phyloP scores from a whole-genome alignment of 805 yeast genomes.

The Candida succiphila region DNA sequence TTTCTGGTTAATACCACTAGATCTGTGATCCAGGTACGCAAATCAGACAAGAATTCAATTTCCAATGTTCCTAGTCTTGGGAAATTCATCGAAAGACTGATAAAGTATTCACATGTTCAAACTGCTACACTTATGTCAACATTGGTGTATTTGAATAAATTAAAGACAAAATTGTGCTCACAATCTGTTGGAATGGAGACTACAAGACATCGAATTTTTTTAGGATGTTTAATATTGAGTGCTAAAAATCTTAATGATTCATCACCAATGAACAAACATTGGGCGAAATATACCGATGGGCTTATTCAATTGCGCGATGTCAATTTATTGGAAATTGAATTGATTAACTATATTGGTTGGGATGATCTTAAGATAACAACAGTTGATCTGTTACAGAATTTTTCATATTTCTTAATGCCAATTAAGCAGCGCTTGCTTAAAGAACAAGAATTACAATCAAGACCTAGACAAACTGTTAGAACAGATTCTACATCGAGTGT shows the following conservation, averaged over 20 bases:
- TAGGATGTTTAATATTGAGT: constrained; percentile 83
- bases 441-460: constrained; percentile 5
- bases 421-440: constrained; percentile 44
- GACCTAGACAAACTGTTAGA: not conserved
- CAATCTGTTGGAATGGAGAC: constrained; percentile 89
- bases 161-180: constrained; percentile 71
- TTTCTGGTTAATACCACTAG: constrained; percentile 49
- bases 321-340: constrained; percentile 84
- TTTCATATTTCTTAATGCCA: constrained; percentile 68
- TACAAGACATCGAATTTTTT: constrained; percentile 85
- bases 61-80: constrained; percentile 34
- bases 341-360: constrained; percentile 80
- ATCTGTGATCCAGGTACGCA: constrained; percentile 40
- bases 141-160: constrained; percentile 68
- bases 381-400: constrained; percentile 56
- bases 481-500: not conserved
- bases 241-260: constrained; percentile 92
- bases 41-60: constrained; percentile 4
- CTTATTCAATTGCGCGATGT: constrained; percentile 68
- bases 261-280: constrained; percentile 90
- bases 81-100: constrained; percentile 61
- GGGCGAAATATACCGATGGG: constrained; percentile 91
- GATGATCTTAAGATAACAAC: constrained; percentile 55
- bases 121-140: constrained; percentile 94
- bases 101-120: constrained; percentile 81